phyloP scores from a whole-genome alignment of 2,329 filamentous ascomycete species.

The Amauroascus niger region DNA sequence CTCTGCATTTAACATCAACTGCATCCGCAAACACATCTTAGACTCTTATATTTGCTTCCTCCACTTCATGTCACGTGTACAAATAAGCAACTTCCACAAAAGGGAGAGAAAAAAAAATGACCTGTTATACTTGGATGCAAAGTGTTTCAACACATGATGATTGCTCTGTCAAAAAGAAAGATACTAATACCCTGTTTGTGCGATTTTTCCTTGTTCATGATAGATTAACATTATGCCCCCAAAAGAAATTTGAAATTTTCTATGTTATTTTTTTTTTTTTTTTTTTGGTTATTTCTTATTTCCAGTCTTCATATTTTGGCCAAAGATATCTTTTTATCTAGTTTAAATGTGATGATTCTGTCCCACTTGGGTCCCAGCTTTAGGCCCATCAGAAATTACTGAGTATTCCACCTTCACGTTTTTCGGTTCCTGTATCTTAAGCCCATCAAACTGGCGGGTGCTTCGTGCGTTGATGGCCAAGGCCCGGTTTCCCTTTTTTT shows the following conservation, averaged over 20 bases:
- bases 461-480: too few relatives aligned
- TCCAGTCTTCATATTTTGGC: too few relatives aligned
- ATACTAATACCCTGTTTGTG: conserved; percentile 8
- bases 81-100: conserved; percentile 2
- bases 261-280: too few relatives aligned
- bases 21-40: neutral
- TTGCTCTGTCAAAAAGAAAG: neutral
- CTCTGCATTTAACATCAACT: conserved; percentile 6
- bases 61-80: conserved; percentile 6
- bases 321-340: too few relatives aligned
- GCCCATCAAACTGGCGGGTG: too few relatives aligned
- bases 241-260: neutral
- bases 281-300: too few relatives aligned
- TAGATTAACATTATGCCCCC: neutral
- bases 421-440: too few relatives aligned
- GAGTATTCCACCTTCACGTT: too few relatives aligned
- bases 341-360: too few relatives aligned
- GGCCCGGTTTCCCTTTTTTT: too few relatives aligned
- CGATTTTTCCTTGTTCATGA: neutral
- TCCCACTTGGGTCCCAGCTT: too few relatives aligned
- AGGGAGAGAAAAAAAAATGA: neutral
- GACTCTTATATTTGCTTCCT: neutral
- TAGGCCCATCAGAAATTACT: too few relatives aligned
- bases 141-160: conserved; percentile 12
- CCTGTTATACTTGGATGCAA: neutral